Evolutionary conservation across 371 early-diverging fungal genomes (phyloP), one percentile per base, ranked within the genome.

Genomic region (Syncephalastrum racemosum): DNA sequence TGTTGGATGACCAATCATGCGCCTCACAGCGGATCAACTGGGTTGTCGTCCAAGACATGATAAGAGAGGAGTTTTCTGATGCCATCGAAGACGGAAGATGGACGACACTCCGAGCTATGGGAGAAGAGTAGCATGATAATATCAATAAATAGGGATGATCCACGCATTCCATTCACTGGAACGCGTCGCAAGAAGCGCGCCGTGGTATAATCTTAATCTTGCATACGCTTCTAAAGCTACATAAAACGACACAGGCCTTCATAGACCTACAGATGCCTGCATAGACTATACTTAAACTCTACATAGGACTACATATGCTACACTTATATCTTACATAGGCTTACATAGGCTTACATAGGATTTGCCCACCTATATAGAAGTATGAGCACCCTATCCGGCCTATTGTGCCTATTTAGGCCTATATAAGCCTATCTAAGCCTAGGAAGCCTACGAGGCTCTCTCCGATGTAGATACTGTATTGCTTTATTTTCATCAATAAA

Each of bases 391-490:
- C 44, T 44, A 16, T 44, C 44, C 19, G 4, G 3, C 44, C 44
- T 44, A 16, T 44, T 44, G 15, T 4, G 13, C 20, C 39, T 50
- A 44, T 55, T 40, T 60, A 25, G 12, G 15, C 36, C 19, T 53
- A 25, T 53, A 4, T 54, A 25, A 41, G 18, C 18, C 13, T 24
- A 44, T 20, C 24, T 44, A 44, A 23, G 10, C 6, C 16, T 13
- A 53, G 53, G 4, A 27, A 16, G 12, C 44, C 44, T 44, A 16
- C 4, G 58, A 62, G 66, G 50, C 58, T 46, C 56, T 62, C 51
- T 56, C 62, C 46, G 66, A 62, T 15, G 57, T 54, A 23, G 64
- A 64, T 44, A 58, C 50, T 45, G 47, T 20, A 22, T 53, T 64
- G n/a, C n/a, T n/a, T n/a, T n/a, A n/a, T n/a, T n/a, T n/a, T n/a